A percentile compares a stretch with the other conserved stretches of the same genome.
phyloP scores from a whole-genome alignment of 805 yeast genomes.

The Aciculoconidium aculeatum region DNA sequence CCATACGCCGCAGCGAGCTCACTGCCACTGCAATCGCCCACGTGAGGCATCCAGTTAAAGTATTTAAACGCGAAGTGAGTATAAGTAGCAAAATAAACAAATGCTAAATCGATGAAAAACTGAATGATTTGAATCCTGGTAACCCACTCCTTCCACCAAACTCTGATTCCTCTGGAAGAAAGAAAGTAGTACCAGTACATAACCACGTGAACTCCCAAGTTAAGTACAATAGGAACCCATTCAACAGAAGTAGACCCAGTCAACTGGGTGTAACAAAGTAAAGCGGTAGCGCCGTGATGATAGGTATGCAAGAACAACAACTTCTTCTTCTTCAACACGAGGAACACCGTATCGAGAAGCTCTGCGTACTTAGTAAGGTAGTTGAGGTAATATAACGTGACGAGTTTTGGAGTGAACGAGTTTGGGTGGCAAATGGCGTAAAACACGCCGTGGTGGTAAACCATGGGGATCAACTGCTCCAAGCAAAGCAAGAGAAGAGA shows the following conservation, averaged over 20 bases:
- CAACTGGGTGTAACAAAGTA: slow-evolving; percentile 88
- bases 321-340: slow-evolving; percentile 88
- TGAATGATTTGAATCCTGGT: slow-evolving; percentile 93
- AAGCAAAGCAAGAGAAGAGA: slow-evolving; percentile 59
- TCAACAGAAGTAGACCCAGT: slow-evolving; percentile 85
- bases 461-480: slow-evolving; percentile 83
- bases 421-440: slow-evolving; percentile 73
- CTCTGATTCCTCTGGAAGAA: slow-evolving; percentile 86
- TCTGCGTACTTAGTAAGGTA: slow-evolving; percentile 86
- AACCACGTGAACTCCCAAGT: slow-evolving; percentile 87
- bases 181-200: slow-evolving; percentile 98
- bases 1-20: slow-evolving; percentile 93
- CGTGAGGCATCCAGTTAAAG: slow-evolving; percentile 60
- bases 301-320: slow-evolving; percentile 90
- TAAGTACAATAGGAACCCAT: slow-evolving; percentile 90
- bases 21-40: slow-evolving; percentile 82
- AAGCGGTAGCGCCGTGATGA: slow-evolving; percentile 97
- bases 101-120: slow-evolving; percentile 80
- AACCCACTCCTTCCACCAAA: slow-evolving; percentile 99
- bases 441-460: slow-evolving; percentile 68
- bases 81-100: slow-evolving; percentile 92
- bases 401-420: slow-evolving; percentile 82
- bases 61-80: slow-evolving; percentile 77
- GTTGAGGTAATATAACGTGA: slow-evolving; percentile 82
- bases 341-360: slow-evolving; percentile 84